Evolutionary conservation across 306 rosid genomes (phyloP).

Genomic region (Lathyrus tuberosus): DNA sequence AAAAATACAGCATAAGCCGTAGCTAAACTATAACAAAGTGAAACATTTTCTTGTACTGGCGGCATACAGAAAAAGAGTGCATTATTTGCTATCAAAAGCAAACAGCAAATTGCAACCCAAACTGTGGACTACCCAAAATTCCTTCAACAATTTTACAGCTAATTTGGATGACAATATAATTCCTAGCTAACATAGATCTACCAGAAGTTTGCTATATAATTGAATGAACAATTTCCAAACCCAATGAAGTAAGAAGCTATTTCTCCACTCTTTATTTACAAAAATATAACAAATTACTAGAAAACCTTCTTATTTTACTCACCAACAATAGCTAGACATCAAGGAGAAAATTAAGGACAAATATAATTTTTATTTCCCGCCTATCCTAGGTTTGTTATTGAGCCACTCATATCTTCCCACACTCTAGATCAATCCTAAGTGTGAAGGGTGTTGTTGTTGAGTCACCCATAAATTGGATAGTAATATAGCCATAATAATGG

Average conservation of each 20-base stretch:
- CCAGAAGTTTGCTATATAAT: constrained; percentile 2
- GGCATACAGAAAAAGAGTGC: constrained; percentile 6
- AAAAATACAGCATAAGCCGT: constrained; percentile 4
- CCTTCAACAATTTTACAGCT: neutral
- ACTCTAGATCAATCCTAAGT: neutral
- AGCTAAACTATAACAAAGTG: constrained; percentile 15
- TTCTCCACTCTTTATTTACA: neutral
- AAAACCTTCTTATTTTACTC: neutral
- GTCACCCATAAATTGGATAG: too few species aligned
- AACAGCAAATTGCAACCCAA: constrained; percentile 30
- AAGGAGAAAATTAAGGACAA: neutral
- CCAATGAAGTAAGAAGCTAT: constrained; percentile 12
- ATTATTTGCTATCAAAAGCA: constrained; percentile 19
- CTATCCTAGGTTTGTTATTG: neutral
- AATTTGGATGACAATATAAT: constrained; percentile 1
- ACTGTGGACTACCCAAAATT: constrained; percentile 15
- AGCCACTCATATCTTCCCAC: neutral
- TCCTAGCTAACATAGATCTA: neutral
- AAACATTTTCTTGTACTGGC: neutral
- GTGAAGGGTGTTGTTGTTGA: too few species aligned
- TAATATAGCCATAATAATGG: too few species aligned
- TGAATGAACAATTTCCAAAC: too few species aligned
- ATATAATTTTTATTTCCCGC: neutral
- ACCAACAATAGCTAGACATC: neutral
- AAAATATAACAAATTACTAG: constrained; percentile 24